Evolutionary conservation across 768 basidiomycete genomes (phyloP).

Genomic region (Boletellus sp.): DNA sequence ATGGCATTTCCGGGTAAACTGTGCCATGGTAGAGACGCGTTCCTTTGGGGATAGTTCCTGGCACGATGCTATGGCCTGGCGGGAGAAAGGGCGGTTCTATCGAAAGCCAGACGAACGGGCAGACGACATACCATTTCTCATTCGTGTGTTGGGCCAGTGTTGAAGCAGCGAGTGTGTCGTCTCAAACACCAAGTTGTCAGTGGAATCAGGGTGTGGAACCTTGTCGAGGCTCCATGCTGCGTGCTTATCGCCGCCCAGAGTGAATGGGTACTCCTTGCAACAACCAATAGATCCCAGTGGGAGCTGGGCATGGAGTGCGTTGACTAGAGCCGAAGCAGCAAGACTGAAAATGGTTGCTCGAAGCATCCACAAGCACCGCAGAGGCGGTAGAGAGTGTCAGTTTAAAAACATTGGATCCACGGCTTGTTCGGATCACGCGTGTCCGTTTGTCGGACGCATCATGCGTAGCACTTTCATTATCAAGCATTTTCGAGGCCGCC

Average conservation of each 20-base stretch:
- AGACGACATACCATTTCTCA: slow-evolving; percentile 28
- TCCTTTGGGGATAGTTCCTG: slow-evolving; percentile 3
- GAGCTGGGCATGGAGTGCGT: neutral
- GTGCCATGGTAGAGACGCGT: slow-evolving; percentile 4
- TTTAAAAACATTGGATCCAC: too few species aligned
- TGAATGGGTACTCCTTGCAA: neutral
- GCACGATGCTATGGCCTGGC: slow-evolving; percentile 5
- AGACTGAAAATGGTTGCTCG: neutral
- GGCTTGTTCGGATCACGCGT: too few species aligned
- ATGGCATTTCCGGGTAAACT: slow-evolving; percentile 14
- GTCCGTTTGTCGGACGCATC: too few species aligned
- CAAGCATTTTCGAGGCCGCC: too few species aligned
- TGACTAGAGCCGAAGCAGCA: neutral
- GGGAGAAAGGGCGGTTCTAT: neutral
- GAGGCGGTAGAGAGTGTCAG: neutral
- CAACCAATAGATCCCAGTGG: neutral
- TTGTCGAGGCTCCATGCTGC: slow-evolving; percentile 20
- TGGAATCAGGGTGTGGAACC: slow-evolving; percentile 21
- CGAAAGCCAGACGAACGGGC: neutral
- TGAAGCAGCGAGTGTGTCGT: slow-evolving; percentile 34
- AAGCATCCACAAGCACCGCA: neutral
- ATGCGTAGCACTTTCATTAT: too few species aligned
- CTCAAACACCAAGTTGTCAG: slow-evolving; percentile 36
- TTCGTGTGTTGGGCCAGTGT: slow-evolving; percentile 37
- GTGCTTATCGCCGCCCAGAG: neutral